Percentiles rank a stretch among this genome's conserved stretches.
Evolutionary conservation across 2,329 filamentous ascomycete species (phyloP).

Genomic region (Phyllosticta citriasiana): DNA sequence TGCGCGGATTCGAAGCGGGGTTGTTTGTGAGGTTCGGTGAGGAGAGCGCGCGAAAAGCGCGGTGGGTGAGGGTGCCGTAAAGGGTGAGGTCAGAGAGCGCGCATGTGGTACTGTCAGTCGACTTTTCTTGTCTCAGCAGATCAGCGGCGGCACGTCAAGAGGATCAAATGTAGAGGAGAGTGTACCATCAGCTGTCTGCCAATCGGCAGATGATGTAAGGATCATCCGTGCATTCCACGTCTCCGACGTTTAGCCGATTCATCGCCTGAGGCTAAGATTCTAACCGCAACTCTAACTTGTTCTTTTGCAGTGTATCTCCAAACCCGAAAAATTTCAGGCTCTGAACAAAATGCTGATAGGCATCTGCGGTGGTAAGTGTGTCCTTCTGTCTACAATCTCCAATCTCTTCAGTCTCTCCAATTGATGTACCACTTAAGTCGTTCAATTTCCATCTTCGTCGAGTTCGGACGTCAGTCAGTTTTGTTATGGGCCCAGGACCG

Average conservation of each 20-base stretch:
- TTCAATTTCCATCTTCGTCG: not conserved
- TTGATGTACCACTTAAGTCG: not conserved
- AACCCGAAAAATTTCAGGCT: not conserved
- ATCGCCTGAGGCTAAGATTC: constrained; percentile 12
- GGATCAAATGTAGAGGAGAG: constrained; percentile 1
- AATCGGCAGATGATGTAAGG: constrained; percentile 6
- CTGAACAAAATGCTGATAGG: constrained; percentile 60
- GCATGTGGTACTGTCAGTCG: constrained; percentile 5
- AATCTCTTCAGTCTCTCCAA: not conserved
- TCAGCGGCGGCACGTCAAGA: constrained; percentile 3
- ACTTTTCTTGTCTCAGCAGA: not conserved
- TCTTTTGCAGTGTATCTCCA: not conserved
- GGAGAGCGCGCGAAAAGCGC: not conserved
- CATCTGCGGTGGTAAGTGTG: constrained; percentile 56
- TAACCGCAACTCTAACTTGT: not conserved
- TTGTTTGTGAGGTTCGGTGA: not conserved
- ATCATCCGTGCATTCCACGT: not conserved
- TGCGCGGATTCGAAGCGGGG: constrained; percentile 10
- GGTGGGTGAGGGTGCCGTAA: not conserved
- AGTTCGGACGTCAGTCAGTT: not conserved
- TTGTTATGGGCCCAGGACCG: not conserved
- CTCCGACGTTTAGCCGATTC: not conserved
- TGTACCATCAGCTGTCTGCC: not conserved
- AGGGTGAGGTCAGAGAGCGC: not conserved
- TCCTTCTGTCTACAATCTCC: not conserved